A percentile compares a stretch with the other conserved stretches of the same genome.
These are phyloP conservation scores for Phaeosphaeriaceae sp. DNA, from an alignment of 2,329 filamentous ascomycete genomes.

Conservation along the genomic window DNA sequence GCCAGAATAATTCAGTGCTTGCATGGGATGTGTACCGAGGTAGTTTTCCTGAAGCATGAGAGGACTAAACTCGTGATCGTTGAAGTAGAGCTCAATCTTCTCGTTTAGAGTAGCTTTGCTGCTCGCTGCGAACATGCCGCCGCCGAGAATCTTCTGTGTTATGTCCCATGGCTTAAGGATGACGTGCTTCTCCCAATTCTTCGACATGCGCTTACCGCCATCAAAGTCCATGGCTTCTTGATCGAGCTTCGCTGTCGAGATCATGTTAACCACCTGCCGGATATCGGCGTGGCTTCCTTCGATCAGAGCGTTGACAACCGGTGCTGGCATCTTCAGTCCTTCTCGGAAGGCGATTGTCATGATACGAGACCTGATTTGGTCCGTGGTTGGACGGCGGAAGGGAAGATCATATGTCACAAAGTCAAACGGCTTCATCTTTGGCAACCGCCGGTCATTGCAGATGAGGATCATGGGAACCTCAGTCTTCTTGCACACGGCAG, in stretches of 20 bases:
- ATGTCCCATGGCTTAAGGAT: constrained; percentile 99
- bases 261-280: constrained; percentile 98
- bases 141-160: constrained; percentile 86
- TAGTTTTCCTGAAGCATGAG: constrained; percentile 99
- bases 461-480: constrained; percentile 95
- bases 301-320: constrained; percentile 90
- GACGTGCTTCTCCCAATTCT: constrained; percentile 97
- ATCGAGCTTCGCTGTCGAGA: constrained; percentile 91
- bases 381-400: constrained; percentile 87
- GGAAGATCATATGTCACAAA: constrained; percentile 81
- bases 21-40: constrained; percentile 78
- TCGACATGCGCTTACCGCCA: constrained; percentile 90
- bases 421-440: constrained; percentile 99
- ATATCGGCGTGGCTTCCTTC: constrained; percentile 97
- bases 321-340: constrained; percentile 80
- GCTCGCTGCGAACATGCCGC: constrained; percentile 81
- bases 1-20: constrained; percentile 66
- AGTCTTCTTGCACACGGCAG: constrained; percentile 94
- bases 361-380: constrained; percentile 89
- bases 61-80: constrained; percentile 97
- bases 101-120: constrained; percentile 92
- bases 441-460: constrained; percentile 90
- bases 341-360: constrained; percentile 96
- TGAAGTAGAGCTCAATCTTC: constrained; percentile 98
- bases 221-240: constrained; percentile 81